Evolutionary conservation across 768 basidiomycete genomes (phyloP).

Genomic region (Tulasnella sp.): DNA sequence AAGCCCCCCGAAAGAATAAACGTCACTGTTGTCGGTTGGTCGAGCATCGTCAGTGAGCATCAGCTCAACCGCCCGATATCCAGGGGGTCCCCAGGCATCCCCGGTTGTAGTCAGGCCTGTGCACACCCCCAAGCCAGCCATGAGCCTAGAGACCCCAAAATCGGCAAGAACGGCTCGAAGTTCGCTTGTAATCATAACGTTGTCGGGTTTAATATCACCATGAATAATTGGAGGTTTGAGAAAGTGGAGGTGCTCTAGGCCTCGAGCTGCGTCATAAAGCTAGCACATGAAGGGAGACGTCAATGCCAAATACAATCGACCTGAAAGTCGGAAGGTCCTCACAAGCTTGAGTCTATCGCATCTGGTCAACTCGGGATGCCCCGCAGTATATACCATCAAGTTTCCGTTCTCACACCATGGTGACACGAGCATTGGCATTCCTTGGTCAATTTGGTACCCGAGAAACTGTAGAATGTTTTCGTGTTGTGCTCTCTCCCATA

Average conservation of each 20-base stretch:
- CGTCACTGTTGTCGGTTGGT: not conserved
- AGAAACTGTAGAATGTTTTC: not conserved
- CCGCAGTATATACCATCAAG: not conserved
- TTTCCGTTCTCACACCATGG: constrained; percentile 20
- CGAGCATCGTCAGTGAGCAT: not conserved
- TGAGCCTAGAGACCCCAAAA: constrained; percentile 6
- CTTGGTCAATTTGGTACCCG: not conserved
- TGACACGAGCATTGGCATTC: not conserved
- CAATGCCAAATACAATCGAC: not conserved
- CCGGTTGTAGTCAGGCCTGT: not conserved
- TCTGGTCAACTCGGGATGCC: not conserved
- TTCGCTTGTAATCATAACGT: not conserved
- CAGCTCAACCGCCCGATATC: constrained; percentile 5
- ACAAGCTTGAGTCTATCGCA: not conserved
- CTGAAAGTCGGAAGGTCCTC: not conserved
- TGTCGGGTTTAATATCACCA: constrained; percentile 28
- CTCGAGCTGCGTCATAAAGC: constrained; percentile 24
- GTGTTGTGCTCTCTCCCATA: not conserved
- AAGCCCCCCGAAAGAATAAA: constrained; percentile 13
- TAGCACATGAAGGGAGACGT: not conserved
- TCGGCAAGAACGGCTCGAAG: not conserved
- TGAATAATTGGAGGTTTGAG: constrained; percentile 27
- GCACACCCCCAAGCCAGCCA: not conserved
- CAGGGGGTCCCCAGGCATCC: not conserved
- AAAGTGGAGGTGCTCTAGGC: constrained; percentile 27